Conservation (phyloP, 129 eudicot genomes). For the Escallonia rubra region DNA sequence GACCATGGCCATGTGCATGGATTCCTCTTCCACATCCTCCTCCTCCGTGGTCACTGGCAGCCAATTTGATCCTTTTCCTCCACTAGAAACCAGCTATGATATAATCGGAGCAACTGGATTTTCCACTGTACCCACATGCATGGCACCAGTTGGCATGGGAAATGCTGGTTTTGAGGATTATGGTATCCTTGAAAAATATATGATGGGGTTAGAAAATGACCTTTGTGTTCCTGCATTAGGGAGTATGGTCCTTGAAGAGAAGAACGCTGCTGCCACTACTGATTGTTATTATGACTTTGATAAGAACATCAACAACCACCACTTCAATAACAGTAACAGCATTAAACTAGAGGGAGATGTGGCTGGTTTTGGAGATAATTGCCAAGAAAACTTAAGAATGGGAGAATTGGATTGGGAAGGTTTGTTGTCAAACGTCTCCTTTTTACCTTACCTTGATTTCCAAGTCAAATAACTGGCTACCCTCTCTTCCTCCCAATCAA, state of each 20-base stretch:
- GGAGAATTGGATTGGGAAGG: constrained; percentile 90
- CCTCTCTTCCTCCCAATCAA: not conserved
- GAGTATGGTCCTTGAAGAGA: constrained; percentile 25
- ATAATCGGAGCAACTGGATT: constrained; percentile 11
- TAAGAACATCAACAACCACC: constrained; percentile 26
- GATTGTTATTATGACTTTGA: constrained; percentile 31
- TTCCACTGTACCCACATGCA: constrained; percentile 25
- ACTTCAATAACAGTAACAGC: constrained; percentile 30
- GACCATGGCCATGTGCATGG: constrained; percentile 39
- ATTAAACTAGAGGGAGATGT: constrained; percentile 47
- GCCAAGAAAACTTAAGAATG: constrained; percentile 64
- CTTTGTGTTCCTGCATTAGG: constrained; percentile 32
- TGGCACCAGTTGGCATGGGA: constrained; percentile 24
- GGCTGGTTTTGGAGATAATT: constrained; percentile 51
- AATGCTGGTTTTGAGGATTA: constrained; percentile 34
- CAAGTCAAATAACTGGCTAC: constrained; percentile 28
- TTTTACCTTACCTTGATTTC: constrained; percentile 71
- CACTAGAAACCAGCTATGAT: constrained; percentile 18
- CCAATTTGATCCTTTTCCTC: constrained; percentile 44
- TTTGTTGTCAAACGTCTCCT: constrained; percentile 72
- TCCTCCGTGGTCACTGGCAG: constrained; percentile 26
- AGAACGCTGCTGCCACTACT: constrained; percentile 3
- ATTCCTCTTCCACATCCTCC: constrained; percentile 43
- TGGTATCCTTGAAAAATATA: constrained; percentile 43
- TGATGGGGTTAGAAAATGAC: constrained; percentile 60